Conservation (phyloP, 202 grass and related monocot species). For the Schoenoplectus tabernaemontani region DNA sequence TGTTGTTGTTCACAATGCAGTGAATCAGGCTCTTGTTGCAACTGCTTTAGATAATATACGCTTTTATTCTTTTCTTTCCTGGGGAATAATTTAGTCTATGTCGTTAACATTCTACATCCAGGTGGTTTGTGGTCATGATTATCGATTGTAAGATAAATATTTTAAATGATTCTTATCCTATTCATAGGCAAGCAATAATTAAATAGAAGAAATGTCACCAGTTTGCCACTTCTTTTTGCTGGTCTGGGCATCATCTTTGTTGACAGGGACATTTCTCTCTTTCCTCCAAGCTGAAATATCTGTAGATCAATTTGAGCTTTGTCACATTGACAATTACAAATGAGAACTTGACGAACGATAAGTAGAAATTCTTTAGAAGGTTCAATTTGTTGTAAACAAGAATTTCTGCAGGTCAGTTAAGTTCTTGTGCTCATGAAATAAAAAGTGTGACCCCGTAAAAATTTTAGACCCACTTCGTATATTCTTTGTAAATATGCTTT, state of each 20-base stretch:
- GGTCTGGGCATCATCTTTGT: not conserved
- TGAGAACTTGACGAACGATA: not conserved
- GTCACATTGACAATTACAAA: not conserved
- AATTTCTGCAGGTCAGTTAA: not conserved
- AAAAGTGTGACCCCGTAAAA: not conserved
- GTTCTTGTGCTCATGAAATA: not conserved
- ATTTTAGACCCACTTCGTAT: not conserved
- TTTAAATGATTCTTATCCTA: not conserved
- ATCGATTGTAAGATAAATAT: not conserved
- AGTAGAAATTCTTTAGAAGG: not conserved
- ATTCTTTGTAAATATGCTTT: not conserved
- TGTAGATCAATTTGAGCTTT: not conserved
- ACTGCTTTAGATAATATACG: slow-evolving; percentile 50
- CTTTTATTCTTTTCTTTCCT: not conserved
- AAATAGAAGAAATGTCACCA: not conserved
- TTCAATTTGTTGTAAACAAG: not conserved
- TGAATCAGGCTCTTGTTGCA: slow-evolving; percentile 83
- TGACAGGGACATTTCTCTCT: not conserved
- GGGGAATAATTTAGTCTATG: not conserved
- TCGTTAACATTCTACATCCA: not conserved
- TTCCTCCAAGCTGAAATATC: not conserved
- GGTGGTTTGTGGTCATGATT: not conserved
- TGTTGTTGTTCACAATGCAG: slow-evolving; percentile 90
- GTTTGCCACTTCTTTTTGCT: not conserved
- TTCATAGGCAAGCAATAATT: not conserved